Evolutionary conservation across 2,329 filamentous ascomycete genomes (phyloP), one percentile per base, ranked within the genome.

Genomic region (Penicillium sp.): DNA sequence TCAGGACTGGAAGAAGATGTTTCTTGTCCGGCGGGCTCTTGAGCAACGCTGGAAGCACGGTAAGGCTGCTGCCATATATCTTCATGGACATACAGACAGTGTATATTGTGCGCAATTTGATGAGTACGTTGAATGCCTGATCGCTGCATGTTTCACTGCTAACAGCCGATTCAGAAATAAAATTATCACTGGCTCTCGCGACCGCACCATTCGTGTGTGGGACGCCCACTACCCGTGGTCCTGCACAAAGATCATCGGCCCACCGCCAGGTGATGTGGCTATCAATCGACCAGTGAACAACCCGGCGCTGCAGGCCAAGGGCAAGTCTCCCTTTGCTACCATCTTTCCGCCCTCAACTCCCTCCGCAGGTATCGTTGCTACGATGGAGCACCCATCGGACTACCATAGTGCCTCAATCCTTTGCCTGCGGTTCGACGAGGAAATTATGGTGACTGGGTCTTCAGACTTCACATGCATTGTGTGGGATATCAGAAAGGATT

Each of bases 101-200:
- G 94, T 98, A 47, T 98, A 98, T 72, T 98, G 93, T 69, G 81
- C 95, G 46, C 93, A 98, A 65, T 98, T 97, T 66, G 93, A 98
- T 67, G 91, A 97, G 26, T 27, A 27, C 26, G 26, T 27, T 13
- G 26, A 27, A 27, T 3, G 10, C 10, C 26, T 13, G 4, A 11
- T 27, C 26, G 26, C 26, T 27, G 26, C 10, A 27, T 27, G 26
- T 11, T 27, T 27, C 26, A 13, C 10, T 4, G 26, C 26, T 27
- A 27, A 27, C 26, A 27, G 5, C 10, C 10, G 26, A 5, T 27
- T 27, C 11, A 27, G 26, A 85, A 78, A 86, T 64, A 98, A 97
- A 70, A 95, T 97, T 63, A 90, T 98, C 56, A 97, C 93, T 2
- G 93, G 93, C 23, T 96, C 91, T 8, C 85, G 93, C 52, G 93